phyloP scores from a whole-genome alignment of 2,329 filamentous ascomycete genomes.

The Tolypocladium inflatum region DNA sequence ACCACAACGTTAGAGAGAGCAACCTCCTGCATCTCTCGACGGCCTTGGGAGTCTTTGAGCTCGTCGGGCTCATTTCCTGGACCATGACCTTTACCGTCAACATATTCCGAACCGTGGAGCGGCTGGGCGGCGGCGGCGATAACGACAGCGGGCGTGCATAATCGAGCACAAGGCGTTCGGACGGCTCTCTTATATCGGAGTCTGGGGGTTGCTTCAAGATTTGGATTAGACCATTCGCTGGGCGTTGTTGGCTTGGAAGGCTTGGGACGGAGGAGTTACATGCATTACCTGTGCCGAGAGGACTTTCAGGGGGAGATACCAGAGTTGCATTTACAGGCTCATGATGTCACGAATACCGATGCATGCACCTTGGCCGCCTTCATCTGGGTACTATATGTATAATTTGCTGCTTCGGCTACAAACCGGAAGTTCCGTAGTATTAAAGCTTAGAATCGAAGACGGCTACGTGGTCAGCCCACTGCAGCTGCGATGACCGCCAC shows the following conservation, averaged over 20 bases:
- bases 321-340: neutral
- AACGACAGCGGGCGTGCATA: constrained; percentile 21
- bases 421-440: neutral
- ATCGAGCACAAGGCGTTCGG: neutral
- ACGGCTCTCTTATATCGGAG: neutral
- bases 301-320: neutral
- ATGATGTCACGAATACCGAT: neutral
- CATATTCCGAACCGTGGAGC: constrained; percentile 59
- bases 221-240: neutral
- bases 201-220: neutral
- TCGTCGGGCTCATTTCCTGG: constrained; percentile 83
- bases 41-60: constrained; percentile 66
- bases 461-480: neutral
- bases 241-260: neutral
- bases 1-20: constrained; percentile 29
- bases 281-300: neutral
- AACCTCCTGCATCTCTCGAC: constrained; percentile 46
- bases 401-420: neutral
- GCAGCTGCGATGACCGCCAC: constrained; percentile 12
- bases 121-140: constrained; percentile 47
- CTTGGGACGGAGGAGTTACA: neutral
- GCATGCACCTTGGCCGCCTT: neutral
- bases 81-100: constrained; percentile 82
- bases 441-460: neutral
- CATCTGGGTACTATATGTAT: neutral